Base-by-base conservation (phyloP, 148 eudicot species). In the Simmondsia chinensis region DNA sequence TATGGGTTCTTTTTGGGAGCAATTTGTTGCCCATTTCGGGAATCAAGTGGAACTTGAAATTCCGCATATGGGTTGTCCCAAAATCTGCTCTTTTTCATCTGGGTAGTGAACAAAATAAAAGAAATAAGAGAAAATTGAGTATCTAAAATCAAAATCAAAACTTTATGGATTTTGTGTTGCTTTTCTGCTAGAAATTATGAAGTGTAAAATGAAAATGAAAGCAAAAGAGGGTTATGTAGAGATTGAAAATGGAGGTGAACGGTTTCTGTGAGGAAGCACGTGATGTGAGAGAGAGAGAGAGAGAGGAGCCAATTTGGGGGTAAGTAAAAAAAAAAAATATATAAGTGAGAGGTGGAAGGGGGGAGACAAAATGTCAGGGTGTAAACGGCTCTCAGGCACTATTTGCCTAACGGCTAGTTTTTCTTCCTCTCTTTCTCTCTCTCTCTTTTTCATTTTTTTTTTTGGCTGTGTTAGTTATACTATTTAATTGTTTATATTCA, bases 391-490 rank as follows among this genome's bases (percentile, higher is more conserved):
- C 69, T 46, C 63, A 64, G 72, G 66, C 69, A 60, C 69, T 50
- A 41, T 25, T 0, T 23, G 37, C 57, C 48, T 42, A 79, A 79
- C 86, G 86, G 86, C 86, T 79, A 79, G 80, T 71, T 64, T 68
- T 63, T 14, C 29, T 21, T 12, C 23, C 13, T 14, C 20, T 33
- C 8, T 23, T 33, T 39, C 32, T 3, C 17, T 30, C 34, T 17
- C 29, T 24, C 15, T 5, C 32, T 12, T 10, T 4, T 10, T 15
- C 20, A 3, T 14, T 26, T 3, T 27, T 12, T 25, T 9, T 9
- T 37, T 22, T 25, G 12, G 1, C 5, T 31, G 2, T 13, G 9
- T 31, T 31, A 13, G 21, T 38, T 38, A 9, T 23, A 38, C 42
- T 15, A 3, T 6, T 38, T 38, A 38, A n/a, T n/a, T n/a, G n/a